A percentile compares a stretch with the other conserved stretches of the same genome.
These are phyloP conservation scores for Salvia splendens DNA, from an alignment of 257 asterid genomes.

Conservation along the genomic window DNA sequence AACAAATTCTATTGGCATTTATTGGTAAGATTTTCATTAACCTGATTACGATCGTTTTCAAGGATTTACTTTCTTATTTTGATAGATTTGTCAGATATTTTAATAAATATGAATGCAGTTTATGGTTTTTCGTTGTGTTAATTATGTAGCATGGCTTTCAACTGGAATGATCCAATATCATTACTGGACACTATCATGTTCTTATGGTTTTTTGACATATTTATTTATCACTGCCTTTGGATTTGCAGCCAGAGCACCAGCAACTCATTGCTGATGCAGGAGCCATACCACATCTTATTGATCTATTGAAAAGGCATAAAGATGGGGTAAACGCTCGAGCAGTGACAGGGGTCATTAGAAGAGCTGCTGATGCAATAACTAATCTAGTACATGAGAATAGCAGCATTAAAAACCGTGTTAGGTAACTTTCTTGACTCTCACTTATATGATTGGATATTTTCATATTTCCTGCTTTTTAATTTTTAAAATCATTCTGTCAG, in stretches of 20 bases:
- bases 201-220: neutral
- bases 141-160: slow-evolving; percentile 1
- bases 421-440: slow-evolving; percentile 46
- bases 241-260: slow-evolving; percentile 92
- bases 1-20: neutral
- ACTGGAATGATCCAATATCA: neutral
- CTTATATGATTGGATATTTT: slow-evolving; percentile 7
- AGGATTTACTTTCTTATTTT: neutral
- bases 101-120: neutral
- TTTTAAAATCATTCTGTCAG: slow-evolving; percentile 38
- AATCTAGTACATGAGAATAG: slow-evolving; percentile 97
- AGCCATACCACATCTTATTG: slow-evolving; percentile 86
- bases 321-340: slow-evolving; percentile 61
- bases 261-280: slow-evolving; percentile 94
- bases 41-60: neutral
- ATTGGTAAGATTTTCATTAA: neutral
- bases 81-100: too few relatives aligned
- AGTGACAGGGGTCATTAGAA: slow-evolving; percentile 74
- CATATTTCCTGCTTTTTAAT: neutral
- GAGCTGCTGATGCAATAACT: slow-evolving; percentile 96
- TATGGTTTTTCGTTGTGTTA: neutral
- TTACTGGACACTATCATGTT: neutral
- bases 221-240: slow-evolving; percentile 13
- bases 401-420: slow-evolving; percentile 80
- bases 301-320: slow-evolving; percentile 66